Conservation (phyloP, 78 protist genomes). For the Mantamonas sphyraenae region DNA sequence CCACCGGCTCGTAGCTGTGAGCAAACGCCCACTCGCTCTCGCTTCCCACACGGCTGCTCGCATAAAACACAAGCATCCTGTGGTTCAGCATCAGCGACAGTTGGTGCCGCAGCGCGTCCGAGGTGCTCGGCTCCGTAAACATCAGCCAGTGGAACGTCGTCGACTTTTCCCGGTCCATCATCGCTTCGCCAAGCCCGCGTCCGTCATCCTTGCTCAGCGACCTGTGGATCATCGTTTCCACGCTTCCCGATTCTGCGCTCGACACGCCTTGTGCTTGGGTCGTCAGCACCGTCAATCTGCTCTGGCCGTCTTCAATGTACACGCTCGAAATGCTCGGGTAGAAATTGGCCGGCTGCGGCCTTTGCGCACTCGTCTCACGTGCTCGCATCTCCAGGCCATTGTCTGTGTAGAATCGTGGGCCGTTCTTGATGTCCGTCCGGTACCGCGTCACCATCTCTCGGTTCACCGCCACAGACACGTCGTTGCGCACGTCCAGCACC, state of each 20-base stretch:
- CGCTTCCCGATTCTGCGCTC: neutral
- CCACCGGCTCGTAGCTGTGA: too few relatives aligned
- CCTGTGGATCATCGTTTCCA: neutral
- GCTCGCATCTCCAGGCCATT: neutral
- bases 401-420: neutral
- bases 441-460: neutral
- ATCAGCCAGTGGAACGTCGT: neutral
- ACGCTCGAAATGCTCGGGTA: neutral
- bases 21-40: neutral
- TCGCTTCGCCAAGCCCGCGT: neutral
- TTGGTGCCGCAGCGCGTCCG: neutral
- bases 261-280: neutral
- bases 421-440: neutral
- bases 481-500: neutral
- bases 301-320: neutral
- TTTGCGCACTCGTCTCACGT: neutral
- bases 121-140: neutral
- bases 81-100: neutral
- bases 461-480: neutral
- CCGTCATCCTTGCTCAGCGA: neutral
- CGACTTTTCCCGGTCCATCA: neutral
- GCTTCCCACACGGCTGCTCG: neutral
- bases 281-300: neutral
- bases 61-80: neutral
- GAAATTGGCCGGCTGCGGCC: neutral